Percentiles rank a stretch among this genome's conserved stretches.
These are phyloP conservation scores for Pythium phragmitis DNA, from an alignment of 352 stramenopile species.

Conservation along the genomic window DNA sequence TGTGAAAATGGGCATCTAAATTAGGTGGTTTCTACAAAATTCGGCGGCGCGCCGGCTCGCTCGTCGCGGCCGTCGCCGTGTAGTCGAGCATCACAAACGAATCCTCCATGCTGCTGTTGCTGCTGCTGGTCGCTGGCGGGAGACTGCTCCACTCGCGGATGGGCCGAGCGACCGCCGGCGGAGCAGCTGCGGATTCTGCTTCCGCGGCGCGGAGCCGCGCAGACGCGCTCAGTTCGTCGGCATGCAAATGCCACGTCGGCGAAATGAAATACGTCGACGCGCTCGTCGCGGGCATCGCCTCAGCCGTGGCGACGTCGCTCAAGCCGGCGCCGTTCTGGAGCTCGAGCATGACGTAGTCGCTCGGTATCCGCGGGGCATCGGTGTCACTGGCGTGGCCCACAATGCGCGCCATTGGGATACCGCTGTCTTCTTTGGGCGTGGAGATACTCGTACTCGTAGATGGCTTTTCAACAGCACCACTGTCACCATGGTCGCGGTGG, in stretches of 20 bases:
- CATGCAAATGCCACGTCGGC: slow-evolving; percentile 73
- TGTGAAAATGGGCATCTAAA: background rate
- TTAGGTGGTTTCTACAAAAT: slow-evolving; percentile 21
- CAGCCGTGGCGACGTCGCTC: slow-evolving; percentile 23
- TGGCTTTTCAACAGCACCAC: background rate
- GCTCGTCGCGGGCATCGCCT: slow-evolving; percentile 19
- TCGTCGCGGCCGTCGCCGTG: background rate
- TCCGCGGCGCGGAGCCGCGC: slow-evolving; percentile 34
- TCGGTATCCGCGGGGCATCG: slow-evolving; percentile 38
- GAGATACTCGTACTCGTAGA: slow-evolving; percentile 4
- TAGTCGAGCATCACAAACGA: slow-evolving; percentile 77
- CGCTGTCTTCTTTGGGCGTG: slow-evolving; percentile 13
- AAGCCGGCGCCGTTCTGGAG: slow-evolving; percentile 65
- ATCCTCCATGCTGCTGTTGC: slow-evolving; percentile 43
- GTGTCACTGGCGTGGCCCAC: slow-evolving; percentile 33
- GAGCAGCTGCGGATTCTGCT: background rate
- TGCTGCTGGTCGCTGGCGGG: slow-evolving; percentile 14
- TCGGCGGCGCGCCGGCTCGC: slow-evolving; percentile 22
- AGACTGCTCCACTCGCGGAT: slow-evolving; percentile 22
- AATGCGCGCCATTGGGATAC: slow-evolving; percentile 59
- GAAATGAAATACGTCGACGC: slow-evolving; percentile 84
- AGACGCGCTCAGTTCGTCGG: slow-evolving; percentile 74
- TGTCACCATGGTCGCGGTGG: background rate
- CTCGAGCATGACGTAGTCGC: slow-evolving; percentile 84
- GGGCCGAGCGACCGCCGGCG: background rate